phyloP scores from a whole-genome alignment of 352 stramenopile species.

The Peronospora belbahrii region DNA sequence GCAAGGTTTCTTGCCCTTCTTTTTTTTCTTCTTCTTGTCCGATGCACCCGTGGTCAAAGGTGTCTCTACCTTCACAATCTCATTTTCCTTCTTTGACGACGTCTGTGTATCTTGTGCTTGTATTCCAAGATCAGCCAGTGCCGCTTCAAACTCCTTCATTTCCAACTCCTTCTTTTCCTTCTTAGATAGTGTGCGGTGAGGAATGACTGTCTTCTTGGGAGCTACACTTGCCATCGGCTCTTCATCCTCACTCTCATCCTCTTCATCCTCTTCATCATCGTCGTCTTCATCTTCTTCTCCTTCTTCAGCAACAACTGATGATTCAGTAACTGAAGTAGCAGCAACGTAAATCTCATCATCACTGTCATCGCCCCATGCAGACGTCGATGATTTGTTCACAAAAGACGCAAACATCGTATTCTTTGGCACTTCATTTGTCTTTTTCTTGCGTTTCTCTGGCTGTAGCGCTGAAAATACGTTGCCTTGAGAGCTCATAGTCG shows the following conservation, averaged over 20 bases:
- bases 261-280: conserved; percentile 48
- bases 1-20: conserved; percentile 47
- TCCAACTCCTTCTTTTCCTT: conserved; percentile 78
- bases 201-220: conserved; percentile 9
- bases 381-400: conserved; percentile 55
- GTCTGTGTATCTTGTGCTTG: conserved; percentile 11
- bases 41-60: conserved; percentile 19
- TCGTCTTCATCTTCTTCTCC: conserved; percentile 49
- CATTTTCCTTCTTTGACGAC: conserved; percentile 16
- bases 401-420: conserved; percentile 65
- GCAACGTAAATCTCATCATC: conserved; percentile 60
- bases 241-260: conserved; percentile 32
- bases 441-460: conserved; percentile 66
- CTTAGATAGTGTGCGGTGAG: conserved; percentile 51
- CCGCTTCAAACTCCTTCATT: conserved; percentile 67
- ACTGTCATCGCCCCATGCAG: conserved; percentile 61
- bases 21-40: conserved; percentile 54
- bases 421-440: conserved; percentile 28
- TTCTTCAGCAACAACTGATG: conserved; percentile 30
- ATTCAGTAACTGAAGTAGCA: conserved; percentile 25
- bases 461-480: conserved; percentile 45
- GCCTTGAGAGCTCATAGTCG: conserved; percentile 23
- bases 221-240: no score
- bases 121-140: conserved; percentile 60
- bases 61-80: conserved; percentile 31